phyloP scores from a whole-genome alignment of 2,329 filamentous ascomycete species.

The Talaromyces rugulosus region DNA sequence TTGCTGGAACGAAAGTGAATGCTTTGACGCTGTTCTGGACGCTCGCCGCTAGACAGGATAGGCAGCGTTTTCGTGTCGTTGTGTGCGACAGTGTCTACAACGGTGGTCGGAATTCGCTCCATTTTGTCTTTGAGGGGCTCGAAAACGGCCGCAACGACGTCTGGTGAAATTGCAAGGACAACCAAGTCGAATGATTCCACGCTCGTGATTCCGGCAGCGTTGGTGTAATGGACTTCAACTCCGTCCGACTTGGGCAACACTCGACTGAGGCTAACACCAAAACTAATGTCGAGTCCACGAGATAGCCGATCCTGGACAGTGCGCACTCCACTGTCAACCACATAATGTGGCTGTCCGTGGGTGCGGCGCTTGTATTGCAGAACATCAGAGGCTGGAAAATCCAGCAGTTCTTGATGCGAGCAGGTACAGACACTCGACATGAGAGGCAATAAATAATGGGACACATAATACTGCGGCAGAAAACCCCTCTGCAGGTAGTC shows the following conservation, averaged over 20 bases:
- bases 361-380: conserved; percentile 19
- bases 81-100: conserved; percentile 49
- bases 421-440: conserved; percentile 46
- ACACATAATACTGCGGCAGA: conserved; percentile 47
- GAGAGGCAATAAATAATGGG: conserved; percentile 52
- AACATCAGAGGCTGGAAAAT: conserved; percentile 19
- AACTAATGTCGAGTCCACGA: conserved; percentile 11
- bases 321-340: conserved; percentile 18
- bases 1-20: conserved; percentile 7
- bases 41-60: neutral
- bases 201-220: conserved; percentile 14
- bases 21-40: neutral
- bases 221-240: conserved; percentile 10
- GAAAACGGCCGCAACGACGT: conserved; percentile 49
- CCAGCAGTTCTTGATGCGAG: conserved; percentile 19
- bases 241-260: neutral
- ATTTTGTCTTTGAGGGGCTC: conserved; percentile 37
- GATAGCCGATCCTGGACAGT: conserved; percentile 15
- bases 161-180: conserved; percentile 53
- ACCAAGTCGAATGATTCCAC: conserved; percentile 46
- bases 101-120: conserved; percentile 44
- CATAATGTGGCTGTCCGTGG: conserved; percentile 18
- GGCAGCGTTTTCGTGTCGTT: conserved; percentile 24
- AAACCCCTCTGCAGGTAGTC: conserved; percentile 41
- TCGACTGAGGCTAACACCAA: conserved; percentile 7